Evolutionary conservation across 2,329 filamentous ascomycete species (phyloP), one percentile per base, ranked within the genome.

Genomic region (Biscogniauxia mediterranea): DNA sequence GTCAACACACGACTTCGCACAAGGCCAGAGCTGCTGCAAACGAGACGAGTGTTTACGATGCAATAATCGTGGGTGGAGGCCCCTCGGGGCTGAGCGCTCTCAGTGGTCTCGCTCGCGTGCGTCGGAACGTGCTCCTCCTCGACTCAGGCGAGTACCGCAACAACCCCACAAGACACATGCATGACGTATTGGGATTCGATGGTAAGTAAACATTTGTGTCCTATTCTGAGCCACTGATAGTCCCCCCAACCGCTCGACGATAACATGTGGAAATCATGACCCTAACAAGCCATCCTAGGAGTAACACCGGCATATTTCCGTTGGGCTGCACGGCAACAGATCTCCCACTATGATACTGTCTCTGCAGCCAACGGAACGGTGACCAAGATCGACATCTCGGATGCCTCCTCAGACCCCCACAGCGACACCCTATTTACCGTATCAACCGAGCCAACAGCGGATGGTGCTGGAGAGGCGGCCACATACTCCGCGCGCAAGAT

Each of bases 141-240:
- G 85, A 88, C 69, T 85, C 83, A 20, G 81, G 80, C 13, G 75
- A 79, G 28, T 88, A 88, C 65, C 81, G 85, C 56, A 88, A 88
- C 68, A 77, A 57, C 1, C 74, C 78, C 0, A 87, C 85, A 0
- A 74, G 85, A 15, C 80, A 85, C 64, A 83, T 87, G 78, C 85
- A 88, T 71, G 85, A 88, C 69, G 81, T 88, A 0, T 76, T 87
- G 25, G 85, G 84, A 2, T 83, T 80, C 60, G 85, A 88, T 56
- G 85, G 85, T 85, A 68, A 64, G 69, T 53, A 17, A 9, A n/a
- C 15, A 52, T 6, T 26, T 15, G 3, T n/a, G 13, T 1, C 26
- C 15, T 20, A 23, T 19, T 15, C 8, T 0, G 8, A 0, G 7
- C 2, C 13, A 7, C 3, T 6, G 3, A n/a, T n/a, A 17, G n/a